phyloP scores from a whole-genome alignment of 441 rosid species.

The Pelargonium australe region DNA sequence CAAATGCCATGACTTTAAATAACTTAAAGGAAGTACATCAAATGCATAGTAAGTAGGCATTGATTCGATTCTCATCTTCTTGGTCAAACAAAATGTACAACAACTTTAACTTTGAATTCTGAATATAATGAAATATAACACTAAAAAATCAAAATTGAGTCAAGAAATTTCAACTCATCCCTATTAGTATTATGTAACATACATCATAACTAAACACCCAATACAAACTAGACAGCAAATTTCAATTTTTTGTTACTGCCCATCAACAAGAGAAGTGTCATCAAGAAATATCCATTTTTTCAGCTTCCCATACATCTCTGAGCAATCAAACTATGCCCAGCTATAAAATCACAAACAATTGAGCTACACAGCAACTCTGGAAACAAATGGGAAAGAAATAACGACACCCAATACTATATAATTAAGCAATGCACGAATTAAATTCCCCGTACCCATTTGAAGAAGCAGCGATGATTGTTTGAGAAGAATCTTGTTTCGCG shows the following conservation, averaged over 20 bases:
- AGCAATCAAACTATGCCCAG: no score
- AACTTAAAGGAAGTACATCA: not conserved
- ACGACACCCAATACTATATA: no score
- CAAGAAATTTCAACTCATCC: not conserved
- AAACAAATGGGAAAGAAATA: no score
- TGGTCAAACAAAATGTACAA: not conserved
- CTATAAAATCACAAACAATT: no score
- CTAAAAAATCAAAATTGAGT: not conserved
- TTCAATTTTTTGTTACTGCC: no score
- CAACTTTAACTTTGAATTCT: not conserved
- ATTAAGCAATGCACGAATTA: not conserved
- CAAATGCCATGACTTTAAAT: not conserved
- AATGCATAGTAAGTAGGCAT: not conserved
- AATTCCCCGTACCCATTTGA: conserved; percentile 34
- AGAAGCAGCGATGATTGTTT: not conserved
- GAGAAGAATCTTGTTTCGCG: not conserved
- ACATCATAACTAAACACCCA: conserved; percentile 5
- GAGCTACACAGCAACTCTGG: no score
- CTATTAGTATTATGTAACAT: not conserved
- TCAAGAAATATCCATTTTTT: no score
- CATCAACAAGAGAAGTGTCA: no score
- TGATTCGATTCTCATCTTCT: not conserved
- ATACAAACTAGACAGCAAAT: no score
- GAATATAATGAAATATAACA: not conserved
- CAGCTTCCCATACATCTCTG: no score